Evolutionary conservation across 768 basidiomycete species (phyloP), one percentile per base, ranked within the genome.

Genomic region (Hebeloma cylindrosporum): DNA sequence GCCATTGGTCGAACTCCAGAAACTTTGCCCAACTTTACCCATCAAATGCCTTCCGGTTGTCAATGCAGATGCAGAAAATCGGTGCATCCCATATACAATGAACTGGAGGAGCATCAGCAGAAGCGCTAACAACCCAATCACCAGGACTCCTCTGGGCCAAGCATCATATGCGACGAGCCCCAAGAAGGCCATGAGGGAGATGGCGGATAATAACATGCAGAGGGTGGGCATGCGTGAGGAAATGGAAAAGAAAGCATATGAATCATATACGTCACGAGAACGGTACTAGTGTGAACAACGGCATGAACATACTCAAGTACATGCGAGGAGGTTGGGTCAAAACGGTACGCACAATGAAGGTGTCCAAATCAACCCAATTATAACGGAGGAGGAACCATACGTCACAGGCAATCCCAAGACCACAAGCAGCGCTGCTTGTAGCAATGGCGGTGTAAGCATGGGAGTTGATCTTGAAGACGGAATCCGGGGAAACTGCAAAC

Each of bases 321-420:
- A 25, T n/a, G 29, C 41, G 23, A 13, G n/a, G 17, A 8, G 17
- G 6, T 45, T 11, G 31, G 23, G n/a, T n/a, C n/a, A n/a, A n/a
- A n/a, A n/a, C n/a, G n/a, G n/a, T n/a, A n/a, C n/a, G n/a, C n/a
- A 82, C 84, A 43, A 75, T 70, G 52, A 85, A 83, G 9, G 75
- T 80, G 0, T 62, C 52, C 0, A 74, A 50, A 41, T 76, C 72
- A 3, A 67, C 71, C 62, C 79, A 79, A 49, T 68, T 73, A 59
- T 88, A 89, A 2, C 70, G 66, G 4, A 88, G 62, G 16, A 86
- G 60, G 60, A 86, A 81, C 82, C 83, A 88, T 0, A 78, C 74
- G 37, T 79, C 78, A 42, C 75, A 73, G 5, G 77, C 65, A 39
- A 87, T 75, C 1, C 86, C 87, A 13, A 88, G 69, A 0, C 81